Evolutionary conservation across 768 basidiomycete species (phyloP).

Genomic region (Tricholoma sp.): DNA sequence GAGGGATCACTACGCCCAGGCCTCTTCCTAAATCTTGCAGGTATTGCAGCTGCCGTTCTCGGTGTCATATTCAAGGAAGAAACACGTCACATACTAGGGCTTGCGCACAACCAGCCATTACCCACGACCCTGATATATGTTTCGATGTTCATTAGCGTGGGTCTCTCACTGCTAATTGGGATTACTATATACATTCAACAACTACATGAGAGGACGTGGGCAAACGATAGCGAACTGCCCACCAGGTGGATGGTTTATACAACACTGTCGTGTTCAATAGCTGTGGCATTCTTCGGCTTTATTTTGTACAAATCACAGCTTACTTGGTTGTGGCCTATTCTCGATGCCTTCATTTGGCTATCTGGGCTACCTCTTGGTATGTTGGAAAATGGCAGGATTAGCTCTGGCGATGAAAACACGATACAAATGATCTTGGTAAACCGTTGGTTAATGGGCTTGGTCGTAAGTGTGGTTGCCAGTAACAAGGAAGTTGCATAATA

Average conservation of each 20-base stretch:
- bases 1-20: no score
- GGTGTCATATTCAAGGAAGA: slow-evolving; percentile 19
- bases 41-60: slow-evolving; percentile 19
- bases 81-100: slow-evolving; percentile 17
- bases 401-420: slow-evolving; percentile 18
- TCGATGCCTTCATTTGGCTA: slow-evolving; percentile 21
- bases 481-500: neutral
- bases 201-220: slow-evolving; percentile 17
- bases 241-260: slow-evolving; percentile 18
- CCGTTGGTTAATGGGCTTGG: slow-evolving; percentile 24
- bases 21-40: slow-evolving; percentile 17
- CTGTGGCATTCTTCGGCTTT: slow-evolving; percentile 14
- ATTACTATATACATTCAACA: slow-evolving; percentile 14
- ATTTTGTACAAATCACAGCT: slow-evolving; percentile 9
- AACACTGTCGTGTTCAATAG: slow-evolving; percentile 15
- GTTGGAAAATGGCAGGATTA: slow-evolving; percentile 21
- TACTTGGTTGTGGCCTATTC: slow-evolving; percentile 18
- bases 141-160: slow-evolving; percentile 8
- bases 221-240: slow-evolving; percentile 13
- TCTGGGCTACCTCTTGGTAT: slow-evolving; percentile 23
- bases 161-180: slow-evolving; percentile 10
- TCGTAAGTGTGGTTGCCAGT: slow-evolving; percentile 19
- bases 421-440: slow-evolving; percentile 22
- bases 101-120: slow-evolving; percentile 10
- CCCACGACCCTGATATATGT: slow-evolving; percentile 19